A percentile compares a stretch with the other conserved stretches of the same genome.
Evolutionary conservation across 2,329 filamentous ascomycete species (phyloP).

Genomic region (Fusarium foetens): DNA sequence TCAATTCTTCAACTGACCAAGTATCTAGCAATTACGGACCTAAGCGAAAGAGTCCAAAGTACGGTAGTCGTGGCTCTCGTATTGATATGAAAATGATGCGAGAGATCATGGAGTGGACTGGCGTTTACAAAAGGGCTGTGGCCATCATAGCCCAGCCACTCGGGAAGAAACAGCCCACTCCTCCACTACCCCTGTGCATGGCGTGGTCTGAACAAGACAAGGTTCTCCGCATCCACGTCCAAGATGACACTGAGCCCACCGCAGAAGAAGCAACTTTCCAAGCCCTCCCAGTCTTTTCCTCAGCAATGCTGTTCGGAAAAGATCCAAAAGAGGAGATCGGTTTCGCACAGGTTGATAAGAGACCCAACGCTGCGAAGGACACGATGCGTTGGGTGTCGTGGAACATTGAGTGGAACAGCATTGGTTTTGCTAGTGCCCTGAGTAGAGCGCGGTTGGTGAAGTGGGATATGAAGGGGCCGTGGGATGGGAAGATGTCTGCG

Average conservation of each 20-base stretch:
- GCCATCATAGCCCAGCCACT: background rate
- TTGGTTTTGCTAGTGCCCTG: background rate
- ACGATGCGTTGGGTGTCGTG: background rate
- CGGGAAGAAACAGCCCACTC: rapidly evolving
- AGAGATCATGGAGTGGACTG: background rate
- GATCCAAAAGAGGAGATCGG: background rate
- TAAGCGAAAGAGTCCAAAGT: background rate
- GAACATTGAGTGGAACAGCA: background rate
- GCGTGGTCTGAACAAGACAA: background rate
- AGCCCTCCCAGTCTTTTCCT: background rate
- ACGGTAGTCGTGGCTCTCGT: background rate
- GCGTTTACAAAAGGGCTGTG: background rate
- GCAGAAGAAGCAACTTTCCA: background rate
- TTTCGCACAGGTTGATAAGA: background rate
- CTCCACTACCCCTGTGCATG: background rate
- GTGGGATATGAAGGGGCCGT: background rate
- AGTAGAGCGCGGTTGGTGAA: background rate
- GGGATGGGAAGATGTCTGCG: background rate
- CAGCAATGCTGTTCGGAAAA: background rate
- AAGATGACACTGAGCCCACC: background rate
- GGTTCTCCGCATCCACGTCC: background rate
- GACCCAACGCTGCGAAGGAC: background rate
- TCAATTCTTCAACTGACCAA: rapidly evolving
- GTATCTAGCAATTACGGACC: background rate
- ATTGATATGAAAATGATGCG: background rate